These are phyloP conservation scores for Eleusine coracana DNA, from an alignment of 176 grass and related monocot species.

Conservation along the genomic window DNA sequence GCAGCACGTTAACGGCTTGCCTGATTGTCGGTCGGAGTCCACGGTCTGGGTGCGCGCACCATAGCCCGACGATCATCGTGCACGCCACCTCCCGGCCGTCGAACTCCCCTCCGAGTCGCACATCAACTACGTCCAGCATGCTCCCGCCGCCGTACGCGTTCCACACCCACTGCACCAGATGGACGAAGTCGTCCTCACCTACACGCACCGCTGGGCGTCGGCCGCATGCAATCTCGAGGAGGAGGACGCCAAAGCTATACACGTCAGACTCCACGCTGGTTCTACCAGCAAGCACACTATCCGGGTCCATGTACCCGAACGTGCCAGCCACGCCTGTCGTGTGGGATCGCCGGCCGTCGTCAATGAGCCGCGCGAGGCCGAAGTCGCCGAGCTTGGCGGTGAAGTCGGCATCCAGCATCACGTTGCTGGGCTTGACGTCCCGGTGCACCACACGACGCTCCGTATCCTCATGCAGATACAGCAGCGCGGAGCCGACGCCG, in stretches of 20 bases:
- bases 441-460: slow-evolving; percentile 26
- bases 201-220: background rate
- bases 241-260: slow-evolving; percentile 61
- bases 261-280: background rate
- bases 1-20: slow-evolving; percentile 41
- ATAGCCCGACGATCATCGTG: slow-evolving; percentile 35
- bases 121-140: slow-evolving; percentile 10
- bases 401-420: slow-evolving; percentile 41
- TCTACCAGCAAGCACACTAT: background rate
- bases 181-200: rapidly evolving
- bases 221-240: slow-evolving; percentile 39
- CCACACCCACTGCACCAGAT: slow-evolving; percentile 31
- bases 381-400: slow-evolving; percentile 54
- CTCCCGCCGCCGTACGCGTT: background rate
- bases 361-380: slow-evolving; percentile 34
- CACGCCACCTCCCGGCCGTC: slow-evolving; percentile 18
- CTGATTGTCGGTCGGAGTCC: slow-evolving; percentile 9
- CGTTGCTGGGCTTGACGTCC: slow-evolving; percentile 52
- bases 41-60: slow-evolving; percentile 44
- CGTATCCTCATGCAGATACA: background rate
- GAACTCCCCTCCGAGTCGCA: background rate
- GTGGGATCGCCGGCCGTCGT: slow-evolving; percentile 8
- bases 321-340: slow-evolving; percentile 36
- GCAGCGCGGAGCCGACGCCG: background rate
- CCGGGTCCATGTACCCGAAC: slow-evolving; percentile 46